These are phyloP conservation scores for Puccinellia tenuiflora DNA, from an alignment of 176 grass and related monocot genomes.

Conservation along the genomic window DNA sequence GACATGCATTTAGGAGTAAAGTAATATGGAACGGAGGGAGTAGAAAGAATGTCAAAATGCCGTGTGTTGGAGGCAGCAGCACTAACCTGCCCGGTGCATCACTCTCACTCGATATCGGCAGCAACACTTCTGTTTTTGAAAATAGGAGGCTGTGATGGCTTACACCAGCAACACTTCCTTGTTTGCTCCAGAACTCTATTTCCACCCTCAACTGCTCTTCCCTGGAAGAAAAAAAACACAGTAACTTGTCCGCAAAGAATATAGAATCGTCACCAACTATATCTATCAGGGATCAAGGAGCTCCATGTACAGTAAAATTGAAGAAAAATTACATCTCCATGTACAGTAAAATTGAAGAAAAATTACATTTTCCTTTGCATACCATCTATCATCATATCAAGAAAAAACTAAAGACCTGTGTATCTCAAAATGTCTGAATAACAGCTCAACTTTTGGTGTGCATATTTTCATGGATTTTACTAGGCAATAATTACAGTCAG, in stretches of 20 bases:
- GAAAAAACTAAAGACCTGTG: not conserved
- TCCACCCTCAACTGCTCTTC: not conserved
- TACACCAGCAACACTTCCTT: slow-evolving; percentile 82
- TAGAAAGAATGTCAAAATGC: not conserved
- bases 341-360: too few relatives aligned
- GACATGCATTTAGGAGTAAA: too few relatives aligned
- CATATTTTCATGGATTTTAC: not conserved
- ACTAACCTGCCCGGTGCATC: slow-evolving; percentile 44
- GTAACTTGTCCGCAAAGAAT: not conserved
- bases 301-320: not conserved
- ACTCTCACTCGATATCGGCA: slow-evolving; percentile 36
- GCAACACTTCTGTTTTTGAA: slow-evolving; percentile 36
- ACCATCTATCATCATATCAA: not conserved
- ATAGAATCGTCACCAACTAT: not conserved
- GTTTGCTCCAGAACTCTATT: slow-evolving; percentile 36
- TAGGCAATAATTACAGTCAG: not conserved
- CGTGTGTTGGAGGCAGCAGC: not conserved
- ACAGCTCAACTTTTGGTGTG: not conserved
- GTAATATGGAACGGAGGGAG: too few relatives aligned
- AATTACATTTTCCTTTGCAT: too few relatives aligned
- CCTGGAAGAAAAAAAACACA: not conserved
- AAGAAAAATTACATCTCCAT: not conserved
- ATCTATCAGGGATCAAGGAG: not conserved
- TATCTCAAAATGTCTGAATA: not conserved
- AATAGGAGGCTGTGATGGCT: slow-evolving; percentile 89